Base-by-base conservation (phyloP, 2,329 filamentous ascomycete genomes). In the Sclerotinia sclerotiorum region DNA sequence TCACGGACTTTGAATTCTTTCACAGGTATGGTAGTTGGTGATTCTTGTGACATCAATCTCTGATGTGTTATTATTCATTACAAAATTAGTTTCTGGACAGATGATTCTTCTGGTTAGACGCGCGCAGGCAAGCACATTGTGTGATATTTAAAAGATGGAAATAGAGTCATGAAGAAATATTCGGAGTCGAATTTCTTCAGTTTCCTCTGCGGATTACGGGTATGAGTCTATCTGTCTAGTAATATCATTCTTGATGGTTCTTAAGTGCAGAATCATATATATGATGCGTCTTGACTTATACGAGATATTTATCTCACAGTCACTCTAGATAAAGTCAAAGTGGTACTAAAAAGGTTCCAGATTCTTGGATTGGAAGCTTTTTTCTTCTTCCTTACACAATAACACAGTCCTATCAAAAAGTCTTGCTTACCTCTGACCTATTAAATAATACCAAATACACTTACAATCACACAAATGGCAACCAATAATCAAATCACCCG, bases 111-210 rank as follows among this genome's bases (percentile, higher is more conserved):
- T 24, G 24, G 35, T 10, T 7, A 35, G 35, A 35, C 35, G 1
- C 35, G 35, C 8, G 8, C 35, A 35, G 8, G 35, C 35, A 35
- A 35, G 35, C 35, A 35, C 35, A 35, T 10, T 35, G 35, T 35
- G 35, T 35, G 8, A 6, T 35, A 10, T 35, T 3, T 35, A 5
- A 35, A 39, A 39, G 3, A 13, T 46, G 44, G 4, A 46, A 2
- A 5, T 46, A 0, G 4, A 2, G 29, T 7, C 1, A 1, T 35
- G 17, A 2, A 11, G 3, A 11, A 32, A 13, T 10, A 10, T 10
- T 54, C 0, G 29, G 32, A 35, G 32, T 35, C 32, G 27, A 1
- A 21, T 19, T 21, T 29, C 6, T 35, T 1, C 35, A 1, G n/a
- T 54, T 3, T 5, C 29, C 7, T 35, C 13, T 19, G 1, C 5